Percentiles rank a stretch among this genome's conserved stretches.
phyloP scores from a whole-genome alignment of 805 yeast species.

The Starmerella sp. region DNA sequence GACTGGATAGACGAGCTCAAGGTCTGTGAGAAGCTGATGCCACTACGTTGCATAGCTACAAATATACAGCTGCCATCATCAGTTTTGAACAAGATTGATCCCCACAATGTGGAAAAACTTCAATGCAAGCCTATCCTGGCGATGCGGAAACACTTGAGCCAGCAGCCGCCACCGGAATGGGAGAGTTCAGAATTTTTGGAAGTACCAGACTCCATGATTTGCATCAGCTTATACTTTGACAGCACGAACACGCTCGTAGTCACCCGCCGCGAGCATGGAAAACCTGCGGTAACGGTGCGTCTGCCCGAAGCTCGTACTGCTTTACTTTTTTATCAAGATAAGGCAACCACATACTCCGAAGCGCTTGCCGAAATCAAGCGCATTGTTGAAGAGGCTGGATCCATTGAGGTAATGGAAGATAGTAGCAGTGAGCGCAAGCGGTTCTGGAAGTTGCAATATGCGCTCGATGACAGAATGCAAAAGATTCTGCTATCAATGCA shows the following conservation, averaged over 20 bases:
- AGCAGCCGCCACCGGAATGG: background rate
- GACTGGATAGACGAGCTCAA: background rate
- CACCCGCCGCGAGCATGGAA: background rate
- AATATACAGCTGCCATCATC: background rate
- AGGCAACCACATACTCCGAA: background rate
- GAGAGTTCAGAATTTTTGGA: background rate
- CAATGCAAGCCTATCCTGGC: constrained; percentile 1
- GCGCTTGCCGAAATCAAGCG: background rate
- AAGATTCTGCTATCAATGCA: constrained; percentile 50
- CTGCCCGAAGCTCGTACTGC: background rate
- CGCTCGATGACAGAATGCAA: constrained; percentile 46
- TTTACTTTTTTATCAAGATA: background rate
- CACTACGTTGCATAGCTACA: background rate
- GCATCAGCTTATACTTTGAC: constrained; percentile 7
- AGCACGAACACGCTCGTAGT: background rate
- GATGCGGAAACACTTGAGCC: background rate
- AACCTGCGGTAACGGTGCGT: background rate
- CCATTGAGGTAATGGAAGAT: background rate
- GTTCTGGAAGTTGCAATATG: constrained; percentile 72
- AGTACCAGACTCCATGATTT: background rate
- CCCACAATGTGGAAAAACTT: background rate
- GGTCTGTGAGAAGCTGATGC: background rate
- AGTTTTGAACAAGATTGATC: background rate
- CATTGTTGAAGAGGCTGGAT: background rate
- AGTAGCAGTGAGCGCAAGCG: constrained; percentile 23